Base-by-base conservation (phyloP, 306 rosid genomes). In the Rosa rugosa region DNA sequence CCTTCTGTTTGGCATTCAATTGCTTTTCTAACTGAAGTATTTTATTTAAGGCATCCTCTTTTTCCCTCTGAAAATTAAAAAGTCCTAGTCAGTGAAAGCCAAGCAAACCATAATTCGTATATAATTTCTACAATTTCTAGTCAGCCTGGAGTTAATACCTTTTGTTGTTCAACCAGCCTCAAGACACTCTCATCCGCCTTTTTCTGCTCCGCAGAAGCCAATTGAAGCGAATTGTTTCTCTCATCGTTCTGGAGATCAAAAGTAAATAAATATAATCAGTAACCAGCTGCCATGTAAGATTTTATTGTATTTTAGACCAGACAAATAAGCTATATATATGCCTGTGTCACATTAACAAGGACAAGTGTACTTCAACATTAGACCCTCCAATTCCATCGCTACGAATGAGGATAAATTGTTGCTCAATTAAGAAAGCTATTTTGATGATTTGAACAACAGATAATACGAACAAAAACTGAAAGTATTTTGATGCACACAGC, bases 121-220 rank as follows among this genome's bases (percentile, higher is more conserved):
- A 18, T 36, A 73, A 60, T 51, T 34, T 42, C 62, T n/a, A 64
- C 38, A 74, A 42, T 25, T 69, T 51, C 62, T 69, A 80, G 53
- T 79, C 49, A 79, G 53, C 40, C 67, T 22, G 80, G 77, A 31
- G 67, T 46, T 49, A 56, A 44, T 78, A 95, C 99, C 97, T 95
- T 85, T 73, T 95, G 99, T 82, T 93, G 89, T 76, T 91, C 99
- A 80, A 93, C 88, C 84, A 95, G 97, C 85, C 88, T 88, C 22
- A 83, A 77, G 65, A 95, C 97, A 84, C 88, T 92, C 75, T 88
- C 94, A 80, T 90, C 97, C 42, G 98, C 89, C 84, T 81, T 93
- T 86, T 81, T 84, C 82, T 90, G 96, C 89, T 95, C 98, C 86
- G 79, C 76, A 5, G 99, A 92, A 80, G 99, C 99, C 85, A 90